Evolutionary conservation across 2,329 filamentous ascomycete species (phyloP), one percentile per base, ranked within the genome.

Genomic region (Claviceps maximensis): DNA sequence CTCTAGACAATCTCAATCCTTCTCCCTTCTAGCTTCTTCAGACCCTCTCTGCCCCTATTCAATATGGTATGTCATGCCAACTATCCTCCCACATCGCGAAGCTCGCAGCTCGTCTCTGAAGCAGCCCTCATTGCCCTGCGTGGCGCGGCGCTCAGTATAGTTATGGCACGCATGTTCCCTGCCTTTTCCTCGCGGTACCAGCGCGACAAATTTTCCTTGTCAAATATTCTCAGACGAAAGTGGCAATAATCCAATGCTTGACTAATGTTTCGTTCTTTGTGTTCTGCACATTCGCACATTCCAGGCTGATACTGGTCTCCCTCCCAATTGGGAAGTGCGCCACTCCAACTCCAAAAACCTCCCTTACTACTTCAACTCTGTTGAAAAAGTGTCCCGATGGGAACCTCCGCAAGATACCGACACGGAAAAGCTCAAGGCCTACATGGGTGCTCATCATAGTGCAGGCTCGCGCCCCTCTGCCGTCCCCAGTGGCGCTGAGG

Each of bases 261-360:
- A 47, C 50, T 51, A 40, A 51, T 33, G 12, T 19, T 7, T 38
- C 23, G 2, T 51, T 27, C 42, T 25, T 13, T 31, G 41, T 47
- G 42, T 40, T 23, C 7, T 33, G 15, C 12, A 13, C 13, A 12
- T 33, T 10, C 12, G n/a, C 13, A 12, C 6, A 36, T 19, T 47
- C 45, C 61, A 86, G 82, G 72, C 79, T 65, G 86, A 89, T 53
- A 83, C 85, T 61, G 91, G 91, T 67, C 82, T 96, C 58, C 90
- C 90, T 57, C 69, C 82, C 49, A 82, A 83, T 69, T 96, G 91
- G 90, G 93, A 97, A 74, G 89, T 98, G 66, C 89, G 93, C 69
- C 89, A 94, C 74, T 95, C 89, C 70, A 95, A 96, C 76, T 95
- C 89, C 71, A 97, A 96, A 76, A 95, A 95, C 73, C 85, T 97